These are phyloP conservation scores for Babesia ovis DNA, from an alignment of 169 alveolate species.

Conservation along the genomic window DNA sequence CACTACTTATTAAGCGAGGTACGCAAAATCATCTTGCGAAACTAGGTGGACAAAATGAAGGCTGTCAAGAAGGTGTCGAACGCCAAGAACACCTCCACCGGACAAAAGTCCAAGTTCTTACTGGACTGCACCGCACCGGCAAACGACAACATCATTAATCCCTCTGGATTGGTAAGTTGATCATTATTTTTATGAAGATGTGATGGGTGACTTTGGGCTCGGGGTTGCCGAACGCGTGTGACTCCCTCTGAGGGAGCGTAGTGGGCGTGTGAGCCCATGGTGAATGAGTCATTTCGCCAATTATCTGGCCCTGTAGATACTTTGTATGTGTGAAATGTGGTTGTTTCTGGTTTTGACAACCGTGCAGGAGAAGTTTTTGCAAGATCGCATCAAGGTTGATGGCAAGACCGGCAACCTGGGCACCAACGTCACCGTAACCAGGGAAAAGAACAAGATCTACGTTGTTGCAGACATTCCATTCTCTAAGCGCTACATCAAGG, in stretches of 20 bases:
- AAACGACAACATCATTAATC: constrained; percentile 90
- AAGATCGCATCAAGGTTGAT: constrained; percentile 92
- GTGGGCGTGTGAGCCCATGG: too few species aligned
- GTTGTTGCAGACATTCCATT: constrained; percentile 94
- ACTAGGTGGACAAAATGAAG: constrained; percentile 37
- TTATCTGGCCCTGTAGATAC: too few species aligned
- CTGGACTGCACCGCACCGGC: constrained; percentile 92
- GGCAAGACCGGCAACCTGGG: constrained; percentile 96
- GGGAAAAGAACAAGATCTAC: constrained; percentile 88
- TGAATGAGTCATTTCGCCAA: too few species aligned
- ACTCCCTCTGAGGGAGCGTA: too few species aligned
- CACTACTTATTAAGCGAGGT: not conserved
- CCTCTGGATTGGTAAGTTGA: constrained; percentile 79
- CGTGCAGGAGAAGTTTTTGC: constrained; percentile 90
- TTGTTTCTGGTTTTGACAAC: not conserved
- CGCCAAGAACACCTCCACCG: constrained; percentile 39
- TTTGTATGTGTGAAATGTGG: not conserved
- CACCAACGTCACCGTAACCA: constrained; percentile 84
- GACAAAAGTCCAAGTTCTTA: constrained; percentile 71
- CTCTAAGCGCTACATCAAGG: constrained; percentile 95
- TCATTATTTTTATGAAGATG: not conserved
- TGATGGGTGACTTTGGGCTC: too few species aligned
- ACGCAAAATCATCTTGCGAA: constrained; percentile 1
- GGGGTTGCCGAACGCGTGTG: too few species aligned
- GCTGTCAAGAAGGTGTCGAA: constrained; percentile 42